Conservation (phyloP, 305 asterid species). For the Striga hermonthica region DNA sequence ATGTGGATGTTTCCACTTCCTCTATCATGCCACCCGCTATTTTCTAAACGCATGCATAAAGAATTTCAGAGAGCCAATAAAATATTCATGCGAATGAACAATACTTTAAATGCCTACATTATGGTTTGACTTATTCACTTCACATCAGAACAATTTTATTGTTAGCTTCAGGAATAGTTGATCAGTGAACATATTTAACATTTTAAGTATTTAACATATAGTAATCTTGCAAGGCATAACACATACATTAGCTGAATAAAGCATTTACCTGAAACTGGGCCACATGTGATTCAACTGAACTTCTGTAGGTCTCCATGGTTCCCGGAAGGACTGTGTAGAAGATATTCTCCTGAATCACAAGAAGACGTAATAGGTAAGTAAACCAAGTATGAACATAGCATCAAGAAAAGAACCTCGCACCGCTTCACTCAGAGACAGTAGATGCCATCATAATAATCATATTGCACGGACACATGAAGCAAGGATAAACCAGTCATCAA, state of each 20-base stretch:
- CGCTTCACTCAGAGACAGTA: conserved; percentile 26
- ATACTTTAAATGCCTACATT: background rate
- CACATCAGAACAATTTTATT: background rate
- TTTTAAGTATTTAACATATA: background rate
- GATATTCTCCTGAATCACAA: conserved; percentile 64
- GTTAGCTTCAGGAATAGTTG: background rate
- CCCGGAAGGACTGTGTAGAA: conserved; percentile 68
- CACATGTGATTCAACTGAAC: conserved; percentile 62
- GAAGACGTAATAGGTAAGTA: conserved; percentile 24
- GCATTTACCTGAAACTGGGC: conserved; percentile 63
- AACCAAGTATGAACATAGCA: conserved; percentile 21
- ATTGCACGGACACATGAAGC: conserved; percentile 24
- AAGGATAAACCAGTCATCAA: conserved; percentile 21
- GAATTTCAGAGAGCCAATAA: conserved; percentile 28
- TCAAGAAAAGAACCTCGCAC: conserved; percentile 24
- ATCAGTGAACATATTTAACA: too few species aligned
- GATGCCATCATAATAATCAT: conserved; percentile 16
- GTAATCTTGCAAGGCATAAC: conserved; percentile 17
- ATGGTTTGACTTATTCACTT: too few species aligned
- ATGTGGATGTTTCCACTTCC: conserved; percentile 79
- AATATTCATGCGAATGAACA: conserved; percentile 21
- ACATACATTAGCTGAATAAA: conserved; percentile 20
- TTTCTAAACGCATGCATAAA: conserved; percentile 53
- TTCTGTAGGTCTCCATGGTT: conserved; percentile 69
- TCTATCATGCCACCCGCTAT: conserved; percentile 55